Evolutionary conservation across 768 basidiomycete genomes (phyloP), one percentile per base, ranked within the genome.

Genomic region (Dacryopinax primogenitus): DNA sequence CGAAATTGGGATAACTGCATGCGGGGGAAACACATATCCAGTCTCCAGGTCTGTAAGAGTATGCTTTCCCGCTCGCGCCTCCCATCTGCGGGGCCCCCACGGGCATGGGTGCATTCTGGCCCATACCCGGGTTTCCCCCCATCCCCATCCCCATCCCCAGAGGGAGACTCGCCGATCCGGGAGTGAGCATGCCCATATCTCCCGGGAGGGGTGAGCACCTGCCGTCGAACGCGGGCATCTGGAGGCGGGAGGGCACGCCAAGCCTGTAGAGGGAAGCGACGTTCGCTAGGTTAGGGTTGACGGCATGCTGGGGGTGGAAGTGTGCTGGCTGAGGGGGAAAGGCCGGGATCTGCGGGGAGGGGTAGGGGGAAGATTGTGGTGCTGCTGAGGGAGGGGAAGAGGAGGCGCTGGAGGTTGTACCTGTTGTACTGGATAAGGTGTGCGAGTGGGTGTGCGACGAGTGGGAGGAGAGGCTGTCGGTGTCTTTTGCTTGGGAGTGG

Each of bases 161-260:
- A 37, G 9, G 11, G 11, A 37, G 18, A 18, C 36, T 37, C 36
- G 36, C 36, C 36, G 36, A 9, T 9, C 36, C 36, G 11, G 36
- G 11, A 37, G 11, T 37, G 11, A 37, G 45, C 13, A 23, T 7
- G 41, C 41, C 7, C 45, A 9, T 23, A 12, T 23, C 9, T 13
- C 23, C 45, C 45, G 45, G 13, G 23, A 7, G 45, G 13, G 45
- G 45, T 47, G 45, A 21, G 45, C 11, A 13, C 13, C 45, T 26
- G 23, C 13, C 45, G 11, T 37, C 23, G 41, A 15, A 3, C 41
- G n/a, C n/a, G n/a, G 4, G 41, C 41, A 37, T 9, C 51, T 58
- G 51, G 26, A 58, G 51, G 26, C 51, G 51, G 51, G 51, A 58
- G 51, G 51, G 51, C 51, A 58, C 30, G 30, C 51, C 51, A 15